Evolutionary conservation across 1,284 basidiomycete genomes (phyloP), one percentile per base, ranked within the genome.

Genomic region (Sporisorium graminicola): DNA sequence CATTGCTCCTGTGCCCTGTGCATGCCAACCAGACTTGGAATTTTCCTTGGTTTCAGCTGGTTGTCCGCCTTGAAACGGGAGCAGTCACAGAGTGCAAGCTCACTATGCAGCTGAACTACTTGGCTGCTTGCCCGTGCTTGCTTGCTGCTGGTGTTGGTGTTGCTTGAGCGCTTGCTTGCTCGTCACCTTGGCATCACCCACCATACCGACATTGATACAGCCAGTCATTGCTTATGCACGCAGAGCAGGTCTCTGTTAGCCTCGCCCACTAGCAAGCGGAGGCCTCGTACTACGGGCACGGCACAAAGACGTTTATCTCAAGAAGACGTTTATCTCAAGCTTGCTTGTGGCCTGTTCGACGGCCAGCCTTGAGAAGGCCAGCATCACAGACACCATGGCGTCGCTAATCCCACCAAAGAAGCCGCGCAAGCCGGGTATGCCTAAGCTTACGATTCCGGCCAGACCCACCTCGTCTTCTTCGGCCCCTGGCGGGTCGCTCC

Each of bases 361-460:
- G 26, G 18, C 14, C 46, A 27, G 46, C 46, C 26, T 31, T 4
- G 35, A 9, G n/a, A 4, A 43, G 26, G 8, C 47, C 6, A 29
- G 44, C 33, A 20, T 10, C n/a, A 8, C 20, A 13, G 58, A 55
- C 52, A 52, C 3, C 43, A 82, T 80, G 78, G 71, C 76, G 24
- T 84, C 81, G 22, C 59, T 85, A 31, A 84, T 85, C 42, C 83
- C 83, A 2, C 83, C 83, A 22, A 81, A 78, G 61, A 68, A 79
- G 52, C 77, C 77, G 14, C 72, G 73, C 58, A 70, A 77, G 65
- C 68, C 69, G 27, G 82, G 80, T n/a, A 74, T 81, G 78, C 83
- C 83, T n/a, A 85, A 84, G 59, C 77, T 85, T 20, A 58, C 69
- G 33, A 76, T 83, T 27, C 79, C 80, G 1, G 56, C 63, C 1